Evolutionary conservation across 1,284 basidiomycete genomes (phyloP), one percentile per base, ranked within the genome.

Genomic region (Boletus smithii): DNA sequence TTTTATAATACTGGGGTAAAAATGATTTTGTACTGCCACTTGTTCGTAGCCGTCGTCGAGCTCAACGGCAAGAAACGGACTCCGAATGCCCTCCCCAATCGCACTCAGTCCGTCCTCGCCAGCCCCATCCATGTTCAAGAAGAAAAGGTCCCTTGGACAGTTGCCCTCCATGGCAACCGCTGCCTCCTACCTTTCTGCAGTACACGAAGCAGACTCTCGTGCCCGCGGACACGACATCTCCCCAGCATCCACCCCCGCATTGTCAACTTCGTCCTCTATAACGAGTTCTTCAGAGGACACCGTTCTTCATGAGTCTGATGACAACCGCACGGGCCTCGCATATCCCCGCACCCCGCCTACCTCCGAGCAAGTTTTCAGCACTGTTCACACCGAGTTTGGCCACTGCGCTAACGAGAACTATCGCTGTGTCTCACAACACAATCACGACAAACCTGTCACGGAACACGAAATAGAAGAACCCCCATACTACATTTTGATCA

Each of bases 401-500:
- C 88, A 89, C 64, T 92, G 89, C 59, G 77, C 77, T 11, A 83
- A 91, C 60, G 78, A 86, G 49, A 68, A 69, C 33, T 91, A 81
- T 62, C 75, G 91, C 16, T 79, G 81, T 58, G 77, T 73, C 13
- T 88, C 87, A 0, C 72, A 79, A 54, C 83, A 91, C 62, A 69
- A 73, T 18, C 65, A 69, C 3, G 79, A 77, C 16, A 69, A 70
- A 9, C 69, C 74, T 8, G 64, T 83, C 46, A 67, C 76, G 39
- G 69, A 71, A 26, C 76, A 81, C 51, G 73, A 77, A 26, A 82
- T 87, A 51, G 78, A 84, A 56, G 88, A 91, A 60, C 93, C 93
- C 4, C 90, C 91, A 2, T 95, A 95, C 69, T 91, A 91, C 65
- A 85, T 95, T 56, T 76, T 97, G 22, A 72, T 97, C 51, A 85